Percentiles rank a stretch among this genome's conserved stretches.
phyloP scores from a whole-genome alignment of 2,329 filamentous ascomycete genomes.

The Sporothrix luriei region DNA sequence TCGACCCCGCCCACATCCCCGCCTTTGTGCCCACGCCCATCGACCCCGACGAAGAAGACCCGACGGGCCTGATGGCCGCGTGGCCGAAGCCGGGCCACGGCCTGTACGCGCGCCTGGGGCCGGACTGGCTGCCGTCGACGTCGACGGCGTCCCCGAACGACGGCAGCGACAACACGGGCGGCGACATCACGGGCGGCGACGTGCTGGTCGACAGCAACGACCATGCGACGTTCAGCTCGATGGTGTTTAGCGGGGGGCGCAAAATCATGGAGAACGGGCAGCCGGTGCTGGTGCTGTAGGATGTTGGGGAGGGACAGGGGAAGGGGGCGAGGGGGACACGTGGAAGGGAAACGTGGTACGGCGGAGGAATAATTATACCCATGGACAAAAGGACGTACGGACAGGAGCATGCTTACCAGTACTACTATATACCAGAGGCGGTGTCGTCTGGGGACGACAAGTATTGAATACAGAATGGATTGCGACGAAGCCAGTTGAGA shows the following conservation, averaged over 20 bases:
- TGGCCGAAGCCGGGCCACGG: conserved; percentile 37
- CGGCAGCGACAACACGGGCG: neutral
- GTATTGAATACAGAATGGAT: neutral
- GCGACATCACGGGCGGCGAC: neutral
- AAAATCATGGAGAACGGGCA: conserved; percentile 29
- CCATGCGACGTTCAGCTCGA: conserved; percentile 44
- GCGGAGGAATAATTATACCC: no score
- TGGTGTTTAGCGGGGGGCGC: conserved; percentile 43
- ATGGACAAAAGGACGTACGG: neutral
- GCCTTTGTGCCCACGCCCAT: conserved; percentile 36
- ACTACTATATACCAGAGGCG: neutral
- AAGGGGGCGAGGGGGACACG: no score
- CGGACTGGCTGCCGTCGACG: conserved; percentile 36
- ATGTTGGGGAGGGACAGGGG: no score
- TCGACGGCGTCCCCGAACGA: conserved; percentile 1
- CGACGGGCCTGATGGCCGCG: conserved; percentile 33
- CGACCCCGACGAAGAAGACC: conserved; percentile 37
- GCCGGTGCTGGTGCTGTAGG: conserved; percentile 20
- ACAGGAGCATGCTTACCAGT: neutral
- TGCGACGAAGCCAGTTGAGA: no score
- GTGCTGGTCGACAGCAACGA: conserved; percentile 42
- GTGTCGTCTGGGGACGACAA: neutral
- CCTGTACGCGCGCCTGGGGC: conserved; percentile 38
- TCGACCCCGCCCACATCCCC: conserved; percentile 2
- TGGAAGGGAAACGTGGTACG: no score